Evolutionary conservation across 176 grass and related monocot genomes (phyloP), one percentile per base, ranked within the genome.

Genomic region (Metroxylon sagu): DNA sequence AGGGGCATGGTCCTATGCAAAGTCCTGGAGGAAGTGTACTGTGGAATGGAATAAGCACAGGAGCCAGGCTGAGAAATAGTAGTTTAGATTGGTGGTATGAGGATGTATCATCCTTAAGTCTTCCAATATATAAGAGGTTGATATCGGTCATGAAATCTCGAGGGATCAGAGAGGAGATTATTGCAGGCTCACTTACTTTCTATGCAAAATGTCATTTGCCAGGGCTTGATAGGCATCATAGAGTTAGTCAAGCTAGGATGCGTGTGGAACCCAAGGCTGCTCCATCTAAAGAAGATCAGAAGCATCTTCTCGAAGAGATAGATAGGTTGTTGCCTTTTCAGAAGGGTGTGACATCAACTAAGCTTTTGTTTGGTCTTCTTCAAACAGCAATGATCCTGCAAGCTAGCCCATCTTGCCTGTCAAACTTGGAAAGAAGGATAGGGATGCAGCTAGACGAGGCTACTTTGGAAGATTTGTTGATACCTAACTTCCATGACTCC

Each of bases 11-110:
- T 5, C 83, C 83, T 6, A 82, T 67, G 54, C 74, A 84, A 69
- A 95, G 78, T 82, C 83, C 80, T 61, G 80, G 86, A 74, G 81
- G 86, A 19, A 87, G 74, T 14, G 70, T 90, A 43, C 71, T 86
- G 59, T 95, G 90, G 90, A 95, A 95, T 65, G 90, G 90, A 67
- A 95, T 95, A 64, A 83, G 82, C 65, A 83, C 79, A 4, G 83
- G 80, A 75, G 85, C 79, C 51, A 85, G 55, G 71, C 79, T 85
- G 7, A 83, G 43, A 79, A 77, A 78, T 54, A 79, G 74, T 67
- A 81, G 64, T 64, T 66, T 70, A 21, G 71, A 90, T 77, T 95
- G 90, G 90, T 95, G 85, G 85, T 95, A 90, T 19, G 86, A 78
- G 68, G 90, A 95, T 62, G 83, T 90, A 29, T 83, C 90, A 25